A percentile compares a stretch with the other conserved stretches of the same genome.
These are phyloP conservation scores for Tulasnella sp. DNA, from an alignment of 768 basidiomycete genomes.

Conservation along the genomic window DNA sequence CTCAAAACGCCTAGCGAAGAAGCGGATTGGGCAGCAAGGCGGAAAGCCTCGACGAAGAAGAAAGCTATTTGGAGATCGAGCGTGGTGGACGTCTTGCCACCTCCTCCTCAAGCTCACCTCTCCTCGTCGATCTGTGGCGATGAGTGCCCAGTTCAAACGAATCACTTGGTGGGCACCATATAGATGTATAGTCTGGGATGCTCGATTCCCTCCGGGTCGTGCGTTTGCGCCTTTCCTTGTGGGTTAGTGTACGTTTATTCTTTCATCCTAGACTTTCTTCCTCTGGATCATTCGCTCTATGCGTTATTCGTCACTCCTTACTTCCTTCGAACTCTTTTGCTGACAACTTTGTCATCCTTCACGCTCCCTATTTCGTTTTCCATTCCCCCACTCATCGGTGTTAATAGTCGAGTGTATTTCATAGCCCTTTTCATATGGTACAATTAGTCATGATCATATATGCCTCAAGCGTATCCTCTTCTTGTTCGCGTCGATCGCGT, in stretches of 20 bases:
- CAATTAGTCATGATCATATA: neutral
- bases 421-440: neutral
- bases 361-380: neutral
- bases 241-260: neutral
- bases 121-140: neutral
- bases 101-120: neutral
- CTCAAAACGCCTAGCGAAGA: slow-evolving; percentile 26
- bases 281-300: neutral
- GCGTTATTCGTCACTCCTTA: neutral
- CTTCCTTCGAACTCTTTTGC: neutral
- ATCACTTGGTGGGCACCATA: neutral
- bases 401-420: neutral
- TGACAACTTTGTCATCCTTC: neutral
- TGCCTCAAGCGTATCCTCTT: neutral
- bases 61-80: neutral
- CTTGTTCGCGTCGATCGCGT: neutral
- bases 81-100: neutral
- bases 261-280: neutral
- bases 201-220: neutral
- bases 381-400: neutral
- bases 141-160: neutral
- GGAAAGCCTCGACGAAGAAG: slow-evolving; percentile 31
- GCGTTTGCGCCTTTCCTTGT: neutral
- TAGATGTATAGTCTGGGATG: neutral
- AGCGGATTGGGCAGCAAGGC: slow-evolving; percentile 36